phyloP scores from a whole-genome alignment of 164 flowering plant genomes.

The Magnolia officinalis region DNA sequence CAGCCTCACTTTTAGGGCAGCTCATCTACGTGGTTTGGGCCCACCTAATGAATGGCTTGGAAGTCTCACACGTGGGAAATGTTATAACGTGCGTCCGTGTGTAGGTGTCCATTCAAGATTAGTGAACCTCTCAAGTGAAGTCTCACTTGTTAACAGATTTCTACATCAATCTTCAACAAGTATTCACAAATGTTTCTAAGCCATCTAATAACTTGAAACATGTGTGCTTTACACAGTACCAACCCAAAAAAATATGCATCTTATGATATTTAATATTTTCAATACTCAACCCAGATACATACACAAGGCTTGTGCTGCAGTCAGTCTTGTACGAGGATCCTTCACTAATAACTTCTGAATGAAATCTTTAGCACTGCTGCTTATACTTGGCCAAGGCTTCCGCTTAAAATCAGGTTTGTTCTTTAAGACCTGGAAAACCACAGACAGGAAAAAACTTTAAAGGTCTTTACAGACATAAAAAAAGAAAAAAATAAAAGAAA shows the following conservation, averaged over 20 bases:
- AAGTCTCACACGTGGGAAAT: too few species aligned
- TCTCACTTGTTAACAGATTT: background rate
- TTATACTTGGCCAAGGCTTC: constrained; percentile 96
- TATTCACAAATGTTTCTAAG: background rate
- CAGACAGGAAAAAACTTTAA: background rate
- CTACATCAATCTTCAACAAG: background rate
- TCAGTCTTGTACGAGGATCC: constrained; percentile 89
- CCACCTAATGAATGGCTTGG: too few species aligned
- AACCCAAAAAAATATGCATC: background rate
- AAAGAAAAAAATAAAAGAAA: too few species aligned
- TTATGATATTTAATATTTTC: background rate
- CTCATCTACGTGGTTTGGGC: too few species aligned
- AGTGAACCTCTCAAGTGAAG: too few species aligned
- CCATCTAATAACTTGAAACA: background rate
- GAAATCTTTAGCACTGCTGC: constrained; percentile 88
- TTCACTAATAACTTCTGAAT: constrained; percentile 85
- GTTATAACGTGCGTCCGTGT: too few species aligned
- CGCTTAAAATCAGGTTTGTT: constrained; percentile 95
- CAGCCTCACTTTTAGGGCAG: too few species aligned
- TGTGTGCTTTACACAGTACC: background rate
- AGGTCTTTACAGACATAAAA: background rate
- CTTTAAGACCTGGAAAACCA: constrained; percentile 62
- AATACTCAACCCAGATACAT: constrained; percentile 28
- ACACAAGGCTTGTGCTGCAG: constrained; percentile 99
- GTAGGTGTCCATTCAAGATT: too few species aligned